These are phyloP conservation scores for Microthlaspi erraticum DNA, from an alignment of 345 rosid genomes.

Conservation along the genomic window DNA sequence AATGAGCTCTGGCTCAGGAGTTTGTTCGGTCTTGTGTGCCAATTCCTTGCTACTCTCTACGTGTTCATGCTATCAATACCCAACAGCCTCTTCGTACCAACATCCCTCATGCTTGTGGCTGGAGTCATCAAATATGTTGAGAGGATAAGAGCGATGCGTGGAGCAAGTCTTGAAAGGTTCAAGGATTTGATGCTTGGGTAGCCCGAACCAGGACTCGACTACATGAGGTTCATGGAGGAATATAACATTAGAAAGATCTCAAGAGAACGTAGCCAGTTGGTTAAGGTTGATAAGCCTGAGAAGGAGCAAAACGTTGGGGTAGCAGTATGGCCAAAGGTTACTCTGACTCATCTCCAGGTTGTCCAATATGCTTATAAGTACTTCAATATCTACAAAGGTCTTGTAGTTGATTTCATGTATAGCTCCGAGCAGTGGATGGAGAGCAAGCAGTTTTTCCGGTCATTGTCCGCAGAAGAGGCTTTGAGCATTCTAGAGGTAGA, in stretches of 20 bases:
- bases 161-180: constrained; percentile 41
- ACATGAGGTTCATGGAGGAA: constrained; percentile 30
- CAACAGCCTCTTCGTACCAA: constrained; percentile 7
- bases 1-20: constrained; percentile 44
- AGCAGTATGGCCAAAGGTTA: background rate
- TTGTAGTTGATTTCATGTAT: constrained; percentile 46
- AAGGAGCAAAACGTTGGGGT: background rate
- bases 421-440: constrained; percentile 1
- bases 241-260: background rate
- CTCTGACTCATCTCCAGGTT: constrained; percentile 18
- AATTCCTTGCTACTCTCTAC: constrained; percentile 30
- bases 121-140: constrained; percentile 51
- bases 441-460: constrained; percentile 5
- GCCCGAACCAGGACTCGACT: constrained; percentile 28
- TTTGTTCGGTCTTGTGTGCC: constrained; percentile 28
- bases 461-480: background rate
- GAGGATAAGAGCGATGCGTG: constrained; percentile 43
- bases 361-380: constrained; percentile 33
- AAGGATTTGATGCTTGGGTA: constrained; percentile 31
- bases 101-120: constrained; percentile 33
- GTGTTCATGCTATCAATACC: constrained; percentile 40
- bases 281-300: constrained; percentile 13
- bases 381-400: constrained; percentile 46
- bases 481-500: constrained; percentile 48
- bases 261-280: background rate